Percentiles rank a stretch among this genome's conserved stretches.
These are phyloP conservation scores for Cystofilobasidium ferigula DNA, from an alignment of 768 basidiomycete genomes.

Conservation along the genomic window DNA sequence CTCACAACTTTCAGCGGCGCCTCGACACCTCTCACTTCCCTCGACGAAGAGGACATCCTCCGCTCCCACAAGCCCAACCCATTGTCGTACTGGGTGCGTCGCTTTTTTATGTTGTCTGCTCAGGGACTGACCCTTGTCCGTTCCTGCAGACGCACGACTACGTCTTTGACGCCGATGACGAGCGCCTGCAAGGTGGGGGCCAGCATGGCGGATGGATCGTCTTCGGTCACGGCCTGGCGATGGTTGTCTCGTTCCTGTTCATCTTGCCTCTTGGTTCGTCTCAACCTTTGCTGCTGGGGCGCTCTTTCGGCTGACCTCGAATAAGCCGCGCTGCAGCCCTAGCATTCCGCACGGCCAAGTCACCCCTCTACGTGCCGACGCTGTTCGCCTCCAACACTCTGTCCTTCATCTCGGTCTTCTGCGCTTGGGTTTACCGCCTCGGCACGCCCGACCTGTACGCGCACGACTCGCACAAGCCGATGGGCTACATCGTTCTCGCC, in stretches of 20 bases:
- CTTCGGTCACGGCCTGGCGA: conserved; percentile 54
- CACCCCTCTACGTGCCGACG: conserved; percentile 51
- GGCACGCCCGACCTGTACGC: conserved; percentile 65
- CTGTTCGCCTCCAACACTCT: conserved; percentile 56
- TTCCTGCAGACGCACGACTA: conserved; percentile 47
- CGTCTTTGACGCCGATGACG: conserved; percentile 41
- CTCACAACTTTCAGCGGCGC: background rate
- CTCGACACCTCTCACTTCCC: conserved; percentile 27
- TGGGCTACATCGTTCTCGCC: conserved; percentile 52
- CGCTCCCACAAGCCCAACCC: conserved; percentile 58
- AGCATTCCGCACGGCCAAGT: conserved; percentile 63
- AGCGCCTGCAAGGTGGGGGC: conserved; percentile 33
- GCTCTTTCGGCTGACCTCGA: too few species aligned
- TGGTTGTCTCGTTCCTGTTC: conserved; percentile 70
- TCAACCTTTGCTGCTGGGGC: background rate
- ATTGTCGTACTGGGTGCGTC: conserved; percentile 54
- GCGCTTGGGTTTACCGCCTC: conserved; percentile 62
- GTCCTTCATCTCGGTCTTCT: conserved; percentile 52
- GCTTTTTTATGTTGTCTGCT: too few species aligned
- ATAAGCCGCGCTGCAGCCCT: too few species aligned
- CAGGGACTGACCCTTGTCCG: background rate
- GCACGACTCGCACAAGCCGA: conserved; percentile 50
- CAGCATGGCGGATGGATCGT: conserved; percentile 49
- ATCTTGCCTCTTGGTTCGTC: conserved; percentile 61
- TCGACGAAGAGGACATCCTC: conserved; percentile 69